Percentiles rank a stretch among this genome's conserved stretches.
Conservation (phyloP, 192 early-diverging fungal genomes). For the Coemansia sp. region DNA sequence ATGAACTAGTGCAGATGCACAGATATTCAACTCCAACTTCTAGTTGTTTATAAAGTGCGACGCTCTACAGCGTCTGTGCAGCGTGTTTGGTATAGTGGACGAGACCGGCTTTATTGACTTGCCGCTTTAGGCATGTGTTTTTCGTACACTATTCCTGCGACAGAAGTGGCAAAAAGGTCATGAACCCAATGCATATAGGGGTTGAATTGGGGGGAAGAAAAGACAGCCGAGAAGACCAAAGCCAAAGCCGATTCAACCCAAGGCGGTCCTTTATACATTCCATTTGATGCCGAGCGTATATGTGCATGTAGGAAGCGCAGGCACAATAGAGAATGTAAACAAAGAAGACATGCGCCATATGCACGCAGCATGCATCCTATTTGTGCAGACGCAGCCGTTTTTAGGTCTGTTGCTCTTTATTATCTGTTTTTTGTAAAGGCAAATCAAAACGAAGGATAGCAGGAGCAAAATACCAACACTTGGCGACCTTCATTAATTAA, state of each 20-base stretch:
- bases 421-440: slow-evolving; percentile 3
- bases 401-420: neutral
- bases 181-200: neutral
- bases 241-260: neutral
- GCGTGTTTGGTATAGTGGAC: slow-evolving; percentile 2
- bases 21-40: too few relatives aligned
- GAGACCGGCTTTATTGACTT: neutral
- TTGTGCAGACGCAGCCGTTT: neutral
- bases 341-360: slow-evolving; percentile 10
- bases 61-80: slow-evolving; percentile 7
- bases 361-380: slow-evolving; percentile 6
- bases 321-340: slow-evolving; percentile 8
- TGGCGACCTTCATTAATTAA: neutral
- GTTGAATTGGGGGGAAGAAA: neutral
- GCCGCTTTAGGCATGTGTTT: neutral
- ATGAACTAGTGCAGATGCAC: too few relatives aligned
- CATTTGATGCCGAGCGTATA: too few relatives aligned
- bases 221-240: neutral
- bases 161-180: neutral
- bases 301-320: slow-evolving; percentile 4
- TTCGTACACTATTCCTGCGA: slow-evolving; percentile 5
- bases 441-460: slow-evolving; percentile 7
- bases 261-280: slow-evolving; percentile 3
- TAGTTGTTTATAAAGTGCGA: neutral
- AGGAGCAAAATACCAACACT: neutral